These are phyloP conservation scores for Dothideomycetes sp. DNA, from an alignment of 2,329 filamentous ascomycete genomes.

Conservation along the genomic window DNA sequence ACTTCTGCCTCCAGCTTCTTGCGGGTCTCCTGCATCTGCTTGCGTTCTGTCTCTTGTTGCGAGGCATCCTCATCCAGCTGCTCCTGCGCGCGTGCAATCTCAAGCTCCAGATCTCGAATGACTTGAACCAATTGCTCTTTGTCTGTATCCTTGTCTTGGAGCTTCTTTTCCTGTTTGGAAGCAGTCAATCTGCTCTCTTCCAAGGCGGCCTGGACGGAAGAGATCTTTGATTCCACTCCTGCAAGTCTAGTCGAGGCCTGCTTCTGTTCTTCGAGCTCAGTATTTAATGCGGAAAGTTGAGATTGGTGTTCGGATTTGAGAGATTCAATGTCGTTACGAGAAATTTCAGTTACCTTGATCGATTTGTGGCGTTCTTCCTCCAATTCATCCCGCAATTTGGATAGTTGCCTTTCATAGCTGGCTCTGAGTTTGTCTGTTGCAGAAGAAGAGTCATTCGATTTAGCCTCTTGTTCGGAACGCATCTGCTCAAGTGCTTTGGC, in stretches of 20 bases:
- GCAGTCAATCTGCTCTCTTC: slow-evolving; percentile 21
- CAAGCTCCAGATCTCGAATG: slow-evolving; percentile 25
- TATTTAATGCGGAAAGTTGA: slow-evolving; percentile 19
- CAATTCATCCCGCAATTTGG: not conserved
- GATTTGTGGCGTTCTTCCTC: not conserved
- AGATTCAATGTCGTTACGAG: slow-evolving; percentile 4
- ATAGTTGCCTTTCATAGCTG: not conserved
- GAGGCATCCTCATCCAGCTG: slow-evolving; percentile 15
- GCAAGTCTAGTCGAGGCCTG: slow-evolving; percentile 20
- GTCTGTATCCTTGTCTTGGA: slow-evolving; percentile 24
- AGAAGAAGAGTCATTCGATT: no score
- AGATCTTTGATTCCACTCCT: slow-evolving; percentile 25
- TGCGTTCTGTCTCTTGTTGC: slow-evolving; percentile 13
- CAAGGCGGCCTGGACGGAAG: slow-evolving; percentile 24
- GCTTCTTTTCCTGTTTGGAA: slow-evolving; percentile 22
- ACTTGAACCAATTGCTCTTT: slow-evolving; percentile 23
- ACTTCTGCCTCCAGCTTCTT: slow-evolving; percentile 12
- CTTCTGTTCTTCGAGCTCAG: slow-evolving; percentile 21
- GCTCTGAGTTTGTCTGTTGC: not conserved
- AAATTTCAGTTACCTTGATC: slow-evolving; percentile 11
- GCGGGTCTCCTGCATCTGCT: slow-evolving; percentile 9
- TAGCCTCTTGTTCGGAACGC: slow-evolving; percentile 21
- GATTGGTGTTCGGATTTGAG: slow-evolving; percentile 18
- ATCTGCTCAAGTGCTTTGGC: slow-evolving; percentile 18
- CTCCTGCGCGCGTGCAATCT: slow-evolving; percentile 27